phyloP scores from a whole-genome alignment of 257 asterid species.

The Plantago ovata region DNA sequence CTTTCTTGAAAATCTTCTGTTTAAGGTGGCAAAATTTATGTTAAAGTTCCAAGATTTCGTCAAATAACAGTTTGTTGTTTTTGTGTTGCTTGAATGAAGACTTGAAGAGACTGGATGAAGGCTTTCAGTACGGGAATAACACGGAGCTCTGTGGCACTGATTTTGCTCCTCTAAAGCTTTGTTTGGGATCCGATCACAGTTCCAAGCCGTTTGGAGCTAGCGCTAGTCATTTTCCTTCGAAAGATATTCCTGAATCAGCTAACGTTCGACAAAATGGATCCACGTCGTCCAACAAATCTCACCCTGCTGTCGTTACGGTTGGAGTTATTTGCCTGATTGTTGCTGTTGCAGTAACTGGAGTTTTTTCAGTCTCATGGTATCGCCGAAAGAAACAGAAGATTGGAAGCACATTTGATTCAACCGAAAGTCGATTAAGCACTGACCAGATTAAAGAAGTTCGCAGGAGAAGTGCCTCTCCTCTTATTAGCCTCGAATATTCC shows the following conservation, averaged over 20 bases:
- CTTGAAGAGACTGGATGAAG: conserved; percentile 73
- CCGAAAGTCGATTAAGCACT: conserved; percentile 60
- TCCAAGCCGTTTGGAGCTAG: conserved; percentile 60
- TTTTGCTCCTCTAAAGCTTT: conserved; percentile 44
- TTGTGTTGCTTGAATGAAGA: conserved; percentile 40
- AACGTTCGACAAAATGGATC: conserved; percentile 35
- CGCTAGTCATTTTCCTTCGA: conserved; percentile 48
- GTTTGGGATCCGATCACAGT: conserved; percentile 42
- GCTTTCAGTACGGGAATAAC: conserved; percentile 77
- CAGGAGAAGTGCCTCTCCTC: conserved; percentile 79
- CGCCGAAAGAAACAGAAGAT: conserved; percentile 74
- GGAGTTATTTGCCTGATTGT: conserved; percentile 42
- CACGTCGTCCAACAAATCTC: conserved; percentile 38
- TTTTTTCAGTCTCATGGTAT: conserved; percentile 62
- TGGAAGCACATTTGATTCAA: conserved; percentile 56
- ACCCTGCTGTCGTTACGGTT: conserved; percentile 35
- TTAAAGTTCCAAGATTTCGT: neutral
- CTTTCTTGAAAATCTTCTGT: neutral
- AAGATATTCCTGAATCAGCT: conserved; percentile 84
- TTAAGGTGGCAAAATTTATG: neutral
- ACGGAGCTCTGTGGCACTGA: conserved; percentile 65
- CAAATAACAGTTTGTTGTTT: conserved; percentile 9
- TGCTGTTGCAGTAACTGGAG: conserved; percentile 38
- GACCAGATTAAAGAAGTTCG: conserved; percentile 54
- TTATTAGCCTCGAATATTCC: conserved; percentile 76